These are phyloP conservation scores for Diaporthe capsici DNA, from an alignment of 2,329 filamentous ascomycete species.

Conservation along the genomic window DNA sequence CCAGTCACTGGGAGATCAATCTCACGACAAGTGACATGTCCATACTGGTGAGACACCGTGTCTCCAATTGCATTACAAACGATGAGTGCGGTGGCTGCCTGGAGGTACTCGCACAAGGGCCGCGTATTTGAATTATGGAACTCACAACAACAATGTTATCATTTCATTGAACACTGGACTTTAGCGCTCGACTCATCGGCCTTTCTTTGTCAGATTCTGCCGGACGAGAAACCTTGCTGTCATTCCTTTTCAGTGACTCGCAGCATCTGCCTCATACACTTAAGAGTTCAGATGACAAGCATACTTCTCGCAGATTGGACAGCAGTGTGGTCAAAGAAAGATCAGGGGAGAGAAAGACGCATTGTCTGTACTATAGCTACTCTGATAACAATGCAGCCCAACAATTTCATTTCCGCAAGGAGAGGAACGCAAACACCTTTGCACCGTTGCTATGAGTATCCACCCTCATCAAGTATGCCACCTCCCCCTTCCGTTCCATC, in stretches of 20 bases:
- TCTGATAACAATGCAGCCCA: slow-evolving; percentile 21
- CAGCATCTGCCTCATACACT: neutral
- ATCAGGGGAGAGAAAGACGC: neutral
- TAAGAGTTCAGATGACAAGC: neutral
- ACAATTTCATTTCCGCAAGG: neutral
- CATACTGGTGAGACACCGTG: too few relatives aligned
- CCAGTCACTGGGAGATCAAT: too few relatives aligned
- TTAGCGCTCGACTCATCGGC: too few relatives aligned
- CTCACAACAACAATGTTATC: too few relatives aligned
- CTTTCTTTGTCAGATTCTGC: too few relatives aligned
- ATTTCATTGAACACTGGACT: too few relatives aligned
- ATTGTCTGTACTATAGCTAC: slow-evolving; percentile 3
- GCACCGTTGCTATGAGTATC: slow-evolving; percentile 33
- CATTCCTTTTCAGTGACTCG: neutral
- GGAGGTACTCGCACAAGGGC: too few relatives aligned
- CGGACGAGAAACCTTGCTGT: too few relatives aligned
- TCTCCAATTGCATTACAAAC: too few relatives aligned
- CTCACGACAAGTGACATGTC: too few relatives aligned
- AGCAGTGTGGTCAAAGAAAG: neutral
- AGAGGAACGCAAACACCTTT: slow-evolving; percentile 27
- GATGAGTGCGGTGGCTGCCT: too few relatives aligned
- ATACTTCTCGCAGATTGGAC: neutral
- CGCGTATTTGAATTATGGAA: too few relatives aligned
- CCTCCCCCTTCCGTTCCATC: neutral
- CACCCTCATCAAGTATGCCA: neutral